Conservation (phyloP, 2,329 filamentous ascomycete genomes). For the Talaromyces islandicus region DNA sequence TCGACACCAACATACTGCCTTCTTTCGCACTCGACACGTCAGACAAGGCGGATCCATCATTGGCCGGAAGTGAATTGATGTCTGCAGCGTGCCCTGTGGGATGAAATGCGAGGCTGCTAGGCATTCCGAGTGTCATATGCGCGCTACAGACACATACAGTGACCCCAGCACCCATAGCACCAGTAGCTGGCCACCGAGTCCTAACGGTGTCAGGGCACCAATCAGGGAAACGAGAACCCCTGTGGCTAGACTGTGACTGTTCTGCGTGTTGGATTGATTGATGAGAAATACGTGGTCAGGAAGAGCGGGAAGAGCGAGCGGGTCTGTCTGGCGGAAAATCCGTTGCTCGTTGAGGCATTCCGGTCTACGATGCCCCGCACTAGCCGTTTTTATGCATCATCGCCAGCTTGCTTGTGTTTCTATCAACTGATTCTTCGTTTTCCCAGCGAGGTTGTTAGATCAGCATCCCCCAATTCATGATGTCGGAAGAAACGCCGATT, state of each 20-base stretch:
- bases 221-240: neutral
- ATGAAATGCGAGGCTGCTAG: neutral
- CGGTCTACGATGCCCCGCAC: neutral
- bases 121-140: neutral
- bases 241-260: neutral
- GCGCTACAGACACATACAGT: neutral
- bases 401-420: neutral
- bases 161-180: neutral
- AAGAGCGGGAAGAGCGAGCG: no score
- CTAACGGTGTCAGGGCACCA: no score
- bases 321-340: neutral
- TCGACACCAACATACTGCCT: neutral
- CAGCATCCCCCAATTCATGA: neutral
- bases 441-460: neutral
- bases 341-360: neutral
- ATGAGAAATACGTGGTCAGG: neutral
- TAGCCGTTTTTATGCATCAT: neutral
- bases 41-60: neutral
- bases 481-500: neutral
- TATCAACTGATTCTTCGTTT: neutral
- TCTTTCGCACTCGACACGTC: neutral
- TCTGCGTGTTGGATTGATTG: neutral
- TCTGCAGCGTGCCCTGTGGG: neutral
- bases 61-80: neutral
- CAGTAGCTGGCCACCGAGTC: neutral